A percentile compares a stretch with the other conserved stretches of the same genome.
phyloP scores from a whole-genome alignment of 2,329 filamentous ascomycete genomes.

The Cladosporium sp. region DNA sequence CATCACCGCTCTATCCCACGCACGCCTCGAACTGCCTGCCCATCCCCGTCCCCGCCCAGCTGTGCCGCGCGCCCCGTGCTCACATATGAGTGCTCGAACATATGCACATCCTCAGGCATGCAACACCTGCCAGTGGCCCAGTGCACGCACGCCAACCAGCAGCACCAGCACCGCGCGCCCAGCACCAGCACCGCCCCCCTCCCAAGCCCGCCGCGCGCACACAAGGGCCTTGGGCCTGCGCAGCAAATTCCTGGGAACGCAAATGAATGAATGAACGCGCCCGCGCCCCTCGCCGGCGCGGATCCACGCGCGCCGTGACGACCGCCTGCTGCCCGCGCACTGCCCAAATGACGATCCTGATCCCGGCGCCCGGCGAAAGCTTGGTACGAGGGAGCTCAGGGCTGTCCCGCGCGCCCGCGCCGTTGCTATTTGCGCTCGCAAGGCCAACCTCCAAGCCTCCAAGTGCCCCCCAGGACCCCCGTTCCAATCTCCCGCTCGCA shows the following conservation, averaged over 20 bases:
- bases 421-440: slow-evolving; percentile 9
- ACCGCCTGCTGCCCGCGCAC: neutral
- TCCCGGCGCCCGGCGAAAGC: slow-evolving; percentile 1
- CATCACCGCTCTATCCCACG: too few relatives aligned
- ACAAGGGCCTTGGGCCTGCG: too few relatives aligned
- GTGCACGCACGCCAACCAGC: neutral
- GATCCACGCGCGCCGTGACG: slow-evolving; percentile 4
- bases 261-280: neutral
- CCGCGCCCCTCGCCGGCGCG: neutral
- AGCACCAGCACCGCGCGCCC: neutral
- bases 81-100: too few relatives aligned
- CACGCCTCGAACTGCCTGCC: neutral
- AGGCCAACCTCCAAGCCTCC: too few relatives aligned
- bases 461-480: too few relatives aligned
- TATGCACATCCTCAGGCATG: too few relatives aligned
- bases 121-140: neutral
- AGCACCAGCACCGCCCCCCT: slow-evolving; percentile 4
- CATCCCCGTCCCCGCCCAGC: neutral
- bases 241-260: neutral
- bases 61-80: neutral
- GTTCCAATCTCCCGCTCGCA: too few relatives aligned
- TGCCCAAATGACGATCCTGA: slow-evolving; percentile 7
- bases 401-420: neutral
- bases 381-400: neutral
- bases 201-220: neutral